Base-by-base conservation (phyloP, 1,284 basidiomycete species). In the Inonotus hispidus region DNA sequence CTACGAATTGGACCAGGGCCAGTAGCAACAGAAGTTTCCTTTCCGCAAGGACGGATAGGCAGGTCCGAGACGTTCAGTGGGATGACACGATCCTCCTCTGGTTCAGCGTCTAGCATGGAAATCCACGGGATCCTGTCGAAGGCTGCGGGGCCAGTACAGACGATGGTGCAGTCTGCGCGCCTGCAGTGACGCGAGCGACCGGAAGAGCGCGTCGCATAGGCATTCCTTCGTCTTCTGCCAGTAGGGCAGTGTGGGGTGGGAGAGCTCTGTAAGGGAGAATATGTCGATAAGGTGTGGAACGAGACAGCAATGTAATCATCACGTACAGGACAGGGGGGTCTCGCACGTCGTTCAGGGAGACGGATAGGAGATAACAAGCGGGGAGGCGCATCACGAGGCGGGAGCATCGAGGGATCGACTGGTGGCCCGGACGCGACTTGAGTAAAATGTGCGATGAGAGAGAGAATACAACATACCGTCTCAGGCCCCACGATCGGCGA, bases 41-140 rank as follows among this genome's bases (percentile, higher is more conserved):
- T 71, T 68, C 59, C 70, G 68, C 25, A 66, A 63, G 66, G 73
- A 69, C 11, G 75, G 71, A 37, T 82, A 66, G 66, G 77, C 55
- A 86, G 78, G 71, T 87, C 84, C 54, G 84, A 83, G 62, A 83
- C 77, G 64, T 85, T 81, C 66, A 72, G 75, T 29, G 71, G 71
- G 64, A 72, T 73, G 63, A 71, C 57, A 54, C 66, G 65, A 55
- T 75, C 72, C 19, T 45, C 49, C 25, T 56, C 37, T 45, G 77
- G 73, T 0, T 78, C 63, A 46, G 71, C 64, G 53, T 85, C 78
- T 57, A 87, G 73, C 14, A 79, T 73, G 37, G 82, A 75, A 59
- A 84, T 81, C 84, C 85, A 87, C 13, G 84, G 81, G 16, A 86
- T 77, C 27, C 76, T 72, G 71, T 85, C 84, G 66, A 87, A 85